Evolutionary conservation across 1,284 basidiomycete species (phyloP).

Genomic region (Rhodotorula sp.): DNA sequence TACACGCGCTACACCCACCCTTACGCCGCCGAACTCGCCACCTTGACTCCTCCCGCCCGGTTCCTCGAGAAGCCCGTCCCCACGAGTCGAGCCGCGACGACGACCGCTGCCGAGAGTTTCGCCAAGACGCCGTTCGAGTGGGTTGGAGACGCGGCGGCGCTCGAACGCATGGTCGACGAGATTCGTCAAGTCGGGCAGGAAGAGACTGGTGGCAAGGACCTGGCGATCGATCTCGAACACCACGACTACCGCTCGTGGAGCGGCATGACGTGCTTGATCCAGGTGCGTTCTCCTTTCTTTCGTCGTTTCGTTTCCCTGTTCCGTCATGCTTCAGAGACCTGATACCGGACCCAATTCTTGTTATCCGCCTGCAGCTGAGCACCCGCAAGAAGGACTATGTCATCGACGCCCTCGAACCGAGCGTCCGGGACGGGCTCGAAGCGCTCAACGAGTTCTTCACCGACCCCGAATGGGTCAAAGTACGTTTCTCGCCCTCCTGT

Average conservation of each 20-base stretch:
- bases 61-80: slow-evolving; percentile 27
- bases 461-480: slow-evolving; percentile 81
- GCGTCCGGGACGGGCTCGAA: slow-evolving; percentile 72
- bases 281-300: slow-evolving; percentile 49
- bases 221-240: slow-evolving; percentile 93
- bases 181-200: slow-evolving; percentile 57
- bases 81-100: slow-evolving; percentile 2
- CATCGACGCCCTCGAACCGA: slow-evolving; percentile 68
- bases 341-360: no score
- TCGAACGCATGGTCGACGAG: slow-evolving; percentile 65
- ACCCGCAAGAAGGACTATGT: slow-evolving; percentile 83
- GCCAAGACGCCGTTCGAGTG: slow-evolving; percentile 70
- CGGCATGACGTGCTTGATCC: slow-evolving; percentile 92
- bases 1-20: slow-evolving; percentile 33
- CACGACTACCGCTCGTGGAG: slow-evolving; percentile 80
- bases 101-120: slow-evolving; percentile 55
- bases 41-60: slow-evolving; percentile 49
- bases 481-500: slow-evolving; percentile 47
- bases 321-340: neutral
- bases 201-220: slow-evolving; percentile 59
- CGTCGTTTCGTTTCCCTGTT: neutral
- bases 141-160: slow-evolving; percentile 62
- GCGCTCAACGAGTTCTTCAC: slow-evolving; percentile 67
- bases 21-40: slow-evolving; percentile 39
- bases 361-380: slow-evolving; percentile 57